These are phyloP conservation scores for Venturia oleaginea DNA, from an alignment of 2,329 filamentous ascomycete species.

Conservation along the genomic window DNA sequence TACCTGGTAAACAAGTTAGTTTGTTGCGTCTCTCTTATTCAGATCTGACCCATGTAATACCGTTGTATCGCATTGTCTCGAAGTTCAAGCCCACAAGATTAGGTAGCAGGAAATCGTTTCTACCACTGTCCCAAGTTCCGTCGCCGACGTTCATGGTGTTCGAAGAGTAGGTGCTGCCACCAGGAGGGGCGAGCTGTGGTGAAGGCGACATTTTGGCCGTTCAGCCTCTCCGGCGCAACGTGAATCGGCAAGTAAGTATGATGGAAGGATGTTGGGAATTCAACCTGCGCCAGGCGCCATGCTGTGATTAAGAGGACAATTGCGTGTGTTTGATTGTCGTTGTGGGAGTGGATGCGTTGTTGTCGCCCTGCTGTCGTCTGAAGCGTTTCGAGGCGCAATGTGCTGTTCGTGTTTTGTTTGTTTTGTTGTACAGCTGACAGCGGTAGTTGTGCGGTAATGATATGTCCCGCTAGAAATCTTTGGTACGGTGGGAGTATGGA, in stretches of 20 bases:
- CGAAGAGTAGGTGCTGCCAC: constrained; percentile 63
- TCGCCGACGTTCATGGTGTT: constrained; percentile 70
- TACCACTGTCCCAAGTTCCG: constrained; percentile 72
- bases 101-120: constrained; percentile 69
- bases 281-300: constrained; percentile 2
- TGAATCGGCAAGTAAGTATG: background rate
- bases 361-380: constrained; percentile 2
- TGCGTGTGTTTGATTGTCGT: background rate
- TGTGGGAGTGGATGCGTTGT: background rate
- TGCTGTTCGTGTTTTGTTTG: background rate
- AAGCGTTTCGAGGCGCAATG: background rate
- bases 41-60: constrained; percentile 32
- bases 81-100: constrained; percentile 70
- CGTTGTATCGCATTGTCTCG: constrained; percentile 78
- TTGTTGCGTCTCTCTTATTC: background rate
- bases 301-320: background rate
- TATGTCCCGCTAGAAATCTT: background rate
- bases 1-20: constrained; percentile 44
- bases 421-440: background rate
- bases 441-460: background rate
- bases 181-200: constrained; percentile 44
- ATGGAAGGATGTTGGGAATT: background rate
- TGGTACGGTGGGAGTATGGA: background rate
- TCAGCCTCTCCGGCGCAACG: background rate
- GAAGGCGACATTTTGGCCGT: background rate